phyloP scores from a whole-genome alignment of 2,329 filamentous ascomycete genomes.

The Chaetomium strumarium region DNA sequence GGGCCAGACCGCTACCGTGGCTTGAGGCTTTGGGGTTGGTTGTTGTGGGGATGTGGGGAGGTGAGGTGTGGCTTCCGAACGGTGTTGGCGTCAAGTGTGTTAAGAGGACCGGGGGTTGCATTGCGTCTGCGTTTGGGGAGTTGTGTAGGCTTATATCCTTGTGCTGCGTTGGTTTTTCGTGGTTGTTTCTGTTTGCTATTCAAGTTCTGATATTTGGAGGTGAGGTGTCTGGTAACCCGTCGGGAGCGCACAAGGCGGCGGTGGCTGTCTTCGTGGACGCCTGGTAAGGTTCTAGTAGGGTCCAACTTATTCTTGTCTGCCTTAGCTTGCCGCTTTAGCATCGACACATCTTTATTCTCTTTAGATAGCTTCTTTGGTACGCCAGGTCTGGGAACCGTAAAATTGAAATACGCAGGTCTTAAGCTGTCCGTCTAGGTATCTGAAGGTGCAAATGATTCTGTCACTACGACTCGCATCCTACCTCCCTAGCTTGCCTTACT shows the following conservation, averaged over 20 bases:
- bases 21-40: neutral
- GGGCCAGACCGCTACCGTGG: neutral
- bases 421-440: no score
- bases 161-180: neutral
- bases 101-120: neutral
- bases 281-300: neutral
- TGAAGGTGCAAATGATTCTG: no score
- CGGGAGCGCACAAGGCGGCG: neutral
- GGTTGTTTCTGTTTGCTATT: neutral
- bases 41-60: neutral
- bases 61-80: neutral
- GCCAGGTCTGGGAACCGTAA: no score
- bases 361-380: no score
- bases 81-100: neutral
- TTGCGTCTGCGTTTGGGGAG: neutral
- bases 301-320: no score
- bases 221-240: neutral
- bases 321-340: no score
- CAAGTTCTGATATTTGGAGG: neutral
- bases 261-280: neutral
- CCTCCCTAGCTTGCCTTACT: no score
- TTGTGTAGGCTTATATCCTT: no score
- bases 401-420: no score
- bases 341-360: no score
- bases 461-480: no score